Percentiles rank a stretch among this genome's conserved stretches.
Conservation (phyloP, 2,329 filamentous ascomycete species). For the Ophiostoma sp. region DNA sequence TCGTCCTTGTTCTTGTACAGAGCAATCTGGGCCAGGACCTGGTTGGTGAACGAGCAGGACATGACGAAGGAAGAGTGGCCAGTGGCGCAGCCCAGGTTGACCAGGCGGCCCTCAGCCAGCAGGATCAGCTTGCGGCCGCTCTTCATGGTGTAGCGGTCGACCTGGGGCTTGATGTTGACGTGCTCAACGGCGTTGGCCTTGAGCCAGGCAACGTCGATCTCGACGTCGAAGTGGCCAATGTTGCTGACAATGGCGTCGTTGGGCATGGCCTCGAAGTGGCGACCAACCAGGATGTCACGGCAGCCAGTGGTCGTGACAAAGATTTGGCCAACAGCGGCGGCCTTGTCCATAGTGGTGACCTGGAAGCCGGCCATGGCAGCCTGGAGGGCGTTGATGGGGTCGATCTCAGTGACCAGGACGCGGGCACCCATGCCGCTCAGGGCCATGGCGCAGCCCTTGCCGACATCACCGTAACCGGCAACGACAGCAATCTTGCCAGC, state of each 20-base stretch:
- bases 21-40: slow-evolving; percentile 99
- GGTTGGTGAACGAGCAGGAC: slow-evolving; percentile 99
- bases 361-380: slow-evolving; percentile 96
- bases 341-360: slow-evolving; percentile 96
- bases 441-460: slow-evolving; percentile 96
- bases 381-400: slow-evolving; percentile 99
- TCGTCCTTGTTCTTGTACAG: slow-evolving; percentile 90
- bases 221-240: slow-evolving; percentile 99
- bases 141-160: slow-evolving; percentile 95
- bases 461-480: slow-evolving; percentile 97
- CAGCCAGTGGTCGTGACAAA: slow-evolving; percentile 99
- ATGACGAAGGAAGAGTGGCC: slow-evolving; percentile 99
- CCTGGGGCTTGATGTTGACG: slow-evolving; percentile 99
- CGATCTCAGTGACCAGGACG: slow-evolving; percentile 93
- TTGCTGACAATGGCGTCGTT: slow-evolving; percentile 99
- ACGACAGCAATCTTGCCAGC: slow-evolving; percentile 98
- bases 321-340: slow-evolving; percentile 85
- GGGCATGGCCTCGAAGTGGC: slow-evolving; percentile 92
- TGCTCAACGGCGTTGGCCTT: slow-evolving; percentile 93
- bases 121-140: slow-evolving; percentile 97
- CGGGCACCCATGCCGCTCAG: slow-evolving; percentile 97
- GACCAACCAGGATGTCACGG: slow-evolving; percentile 91
- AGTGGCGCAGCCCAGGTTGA: slow-evolving; percentile 98
- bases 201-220: slow-evolving; percentile 99
- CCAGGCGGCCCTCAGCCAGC: slow-evolving; percentile 95